Evolutionary conservation across 208 protist species (phyloP), one percentile per base, ranked within the genome.

Genomic region (Kentomonas sorsogonicus): DNA sequence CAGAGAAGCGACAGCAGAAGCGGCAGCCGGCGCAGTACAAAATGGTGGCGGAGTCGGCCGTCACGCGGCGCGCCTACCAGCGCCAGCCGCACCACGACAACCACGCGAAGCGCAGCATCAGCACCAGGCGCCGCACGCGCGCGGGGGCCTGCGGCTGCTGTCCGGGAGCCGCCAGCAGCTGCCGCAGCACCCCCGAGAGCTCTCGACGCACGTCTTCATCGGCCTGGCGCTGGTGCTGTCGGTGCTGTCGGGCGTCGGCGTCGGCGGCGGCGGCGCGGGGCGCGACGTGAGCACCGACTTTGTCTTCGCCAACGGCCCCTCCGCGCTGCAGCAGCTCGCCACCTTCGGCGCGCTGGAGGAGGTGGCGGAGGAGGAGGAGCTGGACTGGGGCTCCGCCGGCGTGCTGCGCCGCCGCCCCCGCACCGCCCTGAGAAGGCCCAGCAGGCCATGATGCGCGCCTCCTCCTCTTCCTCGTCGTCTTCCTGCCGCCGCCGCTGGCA

Each of bases 321-420:
- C 70, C 10, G 68, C 74, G 0, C 61, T 90, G 53, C 71, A 83
- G 59, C 79, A 90, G 63, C 64, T 90, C 29, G 78, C 76, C 25
- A 82, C 70, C 36, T 90, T 90, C 53, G 74, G 65, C 2, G 75
- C 83, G 10, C 51, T 90, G 57, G 62, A 72, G 34, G 76, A 75
- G 10, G 66, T 77, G 1, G 83, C 78, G 30, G 78, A 90, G 63
- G 79, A 86, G 68, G 70, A 90, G 48, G 51, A 86, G 10, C 67
- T 89, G 10, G 73, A 83, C 62, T 89, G 82, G 74, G 82, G 77
- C 16, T 69, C 72, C 22, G 61, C 55, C 34, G 44, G 52, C 29
- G 50, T 56, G 13, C 58, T 80, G 54, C 64, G 23, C 67, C 23
- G 7, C 11, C 23, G 25, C 63, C 51, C 16, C 26, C 53, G 4